phyloP scores from a whole-genome alignment of 345 rosid species.

The Gynandropsis gynandra region DNA sequence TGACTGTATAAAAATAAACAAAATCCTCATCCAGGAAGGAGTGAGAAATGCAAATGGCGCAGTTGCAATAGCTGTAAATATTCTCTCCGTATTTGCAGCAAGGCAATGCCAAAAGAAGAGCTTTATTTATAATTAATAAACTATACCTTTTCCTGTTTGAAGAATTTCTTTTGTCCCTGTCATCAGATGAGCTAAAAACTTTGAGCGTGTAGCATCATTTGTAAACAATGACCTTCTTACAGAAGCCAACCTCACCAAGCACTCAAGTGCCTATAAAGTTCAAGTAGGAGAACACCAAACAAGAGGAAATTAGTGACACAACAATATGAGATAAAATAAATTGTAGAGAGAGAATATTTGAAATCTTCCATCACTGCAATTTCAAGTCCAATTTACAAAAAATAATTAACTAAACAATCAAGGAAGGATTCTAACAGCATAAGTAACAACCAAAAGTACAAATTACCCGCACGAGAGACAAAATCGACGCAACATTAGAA shows the following conservation, averaged over 20 bases:
- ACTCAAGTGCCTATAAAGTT: constrained; percentile 81
- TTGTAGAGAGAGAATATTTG: no score
- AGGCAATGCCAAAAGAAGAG: not conserved
- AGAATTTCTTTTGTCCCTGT: constrained; percentile 94
- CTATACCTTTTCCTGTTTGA: constrained; percentile 77
- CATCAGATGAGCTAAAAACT: constrained; percentile 88
- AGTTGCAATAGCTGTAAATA: constrained; percentile 16
- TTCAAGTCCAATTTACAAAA: no score
- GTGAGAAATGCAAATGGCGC: constrained; percentile 11
- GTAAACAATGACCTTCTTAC: constrained; percentile 88
- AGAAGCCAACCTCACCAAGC: constrained; percentile 97
- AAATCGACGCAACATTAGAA: no score
- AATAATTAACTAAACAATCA: no score
- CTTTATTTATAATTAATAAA: constrained; percentile 9
- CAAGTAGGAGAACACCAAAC: constrained; percentile 16
- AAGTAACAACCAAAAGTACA: no score
- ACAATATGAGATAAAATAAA: no score
- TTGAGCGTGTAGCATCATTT: constrained; percentile 79
- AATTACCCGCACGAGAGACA: no score
- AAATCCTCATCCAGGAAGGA: constrained; percentile 6
- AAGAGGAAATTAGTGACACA: not conserved
- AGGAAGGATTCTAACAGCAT: no score
- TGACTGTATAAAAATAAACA: constrained; percentile 13
- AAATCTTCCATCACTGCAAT: no score
- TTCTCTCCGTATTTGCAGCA: constrained; percentile 2